Conservation (phyloP, 2,329 filamentous ascomycete genomes). For the Sphaceloma murrayae region DNA sequence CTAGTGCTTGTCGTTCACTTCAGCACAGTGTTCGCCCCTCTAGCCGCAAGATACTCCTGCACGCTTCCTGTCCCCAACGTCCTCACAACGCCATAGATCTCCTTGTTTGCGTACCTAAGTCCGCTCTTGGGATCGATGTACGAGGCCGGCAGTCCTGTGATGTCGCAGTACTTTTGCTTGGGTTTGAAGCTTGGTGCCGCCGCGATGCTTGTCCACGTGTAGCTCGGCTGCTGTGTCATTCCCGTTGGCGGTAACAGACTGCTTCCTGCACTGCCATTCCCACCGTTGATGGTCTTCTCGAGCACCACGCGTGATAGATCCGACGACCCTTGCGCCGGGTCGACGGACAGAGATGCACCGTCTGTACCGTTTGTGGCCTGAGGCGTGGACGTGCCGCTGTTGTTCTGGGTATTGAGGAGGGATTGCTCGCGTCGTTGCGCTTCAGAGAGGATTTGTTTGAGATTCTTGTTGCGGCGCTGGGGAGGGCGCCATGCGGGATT, state of each 20-base stretch:
- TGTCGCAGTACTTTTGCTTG: conserved; percentile 85
- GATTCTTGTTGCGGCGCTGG: conserved; percentile 94
- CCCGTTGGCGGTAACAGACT: conserved; percentile 23
- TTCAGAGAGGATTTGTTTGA: conserved; percentile 91
- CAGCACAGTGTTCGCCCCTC: conserved; percentile 84
- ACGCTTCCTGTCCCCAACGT: conserved; percentile 69
- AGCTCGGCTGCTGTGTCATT: conserved; percentile 47
- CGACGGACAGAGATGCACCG: conserved; percentile 51
- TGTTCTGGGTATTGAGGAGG: conserved; percentile 61
- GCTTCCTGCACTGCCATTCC: conserved; percentile 15
- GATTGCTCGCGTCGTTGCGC: conserved; percentile 84
- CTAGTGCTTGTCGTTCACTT: conserved; percentile 50
- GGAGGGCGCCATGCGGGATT: conserved; percentile 85
- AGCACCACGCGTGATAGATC: conserved; percentile 80
- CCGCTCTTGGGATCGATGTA: conserved; percentile 95
- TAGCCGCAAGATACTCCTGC: conserved; percentile 79
- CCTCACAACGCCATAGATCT: conserved; percentile 79
- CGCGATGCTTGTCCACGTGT: conserved; percentile 93
- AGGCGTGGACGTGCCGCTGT: conserved; percentile 67
- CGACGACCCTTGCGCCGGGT: conserved; percentile 81
- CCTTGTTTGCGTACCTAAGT: conserved; percentile 82
- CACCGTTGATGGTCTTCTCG: conserved; percentile 65
- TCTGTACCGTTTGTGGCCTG: conserved; percentile 29
- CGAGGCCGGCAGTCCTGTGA: conserved; percentile 82
- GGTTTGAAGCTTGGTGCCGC: conserved; percentile 75